Percentiles rank a stretch among this genome's conserved stretches.
Conservation (phyloP, 2,329 filamentous ascomycete genomes). For the Alternaria sp. region DNA sequence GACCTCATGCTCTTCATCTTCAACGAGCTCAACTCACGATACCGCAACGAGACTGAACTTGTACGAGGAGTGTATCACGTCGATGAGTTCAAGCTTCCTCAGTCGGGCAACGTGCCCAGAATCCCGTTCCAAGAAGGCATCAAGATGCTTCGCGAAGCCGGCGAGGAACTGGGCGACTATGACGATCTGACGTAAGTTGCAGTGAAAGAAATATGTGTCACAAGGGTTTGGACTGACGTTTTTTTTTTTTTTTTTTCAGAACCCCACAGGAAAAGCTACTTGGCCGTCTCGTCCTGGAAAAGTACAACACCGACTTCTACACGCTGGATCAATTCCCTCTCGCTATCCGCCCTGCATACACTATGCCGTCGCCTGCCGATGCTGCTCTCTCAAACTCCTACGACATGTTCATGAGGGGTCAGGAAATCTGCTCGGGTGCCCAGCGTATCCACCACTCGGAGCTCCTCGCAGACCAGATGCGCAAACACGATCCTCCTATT, state of each 20-base stretch:
- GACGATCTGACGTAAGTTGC: conserved; percentile 71
- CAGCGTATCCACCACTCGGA: conserved; percentile 71
- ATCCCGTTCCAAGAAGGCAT: conserved; percentile 82
- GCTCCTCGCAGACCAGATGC: conserved; percentile 66
- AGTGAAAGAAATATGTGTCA: too few relatives aligned
- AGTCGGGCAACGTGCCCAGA: conserved; percentile 75
- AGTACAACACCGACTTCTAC: conserved; percentile 96
- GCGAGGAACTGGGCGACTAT: conserved; percentile 76
- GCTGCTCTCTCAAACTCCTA: conserved; percentile 67
- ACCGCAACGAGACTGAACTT: conserved; percentile 74
- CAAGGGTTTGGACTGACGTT: too few relatives aligned
- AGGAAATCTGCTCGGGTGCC: conserved; percentile 73
- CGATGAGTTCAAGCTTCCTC: conserved; percentile 78
- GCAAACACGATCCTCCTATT: conserved; percentile 63
- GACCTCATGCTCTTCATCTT: conserved; percentile 81
- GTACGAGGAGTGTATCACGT: conserved; percentile 77
- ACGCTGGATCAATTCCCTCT: conserved; percentile 96
- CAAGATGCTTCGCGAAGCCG: conserved; percentile 77
- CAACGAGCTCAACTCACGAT: conserved; percentile 72
- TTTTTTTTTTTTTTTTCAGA: conserved; percentile 34
- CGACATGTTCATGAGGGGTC: conserved; percentile 75
- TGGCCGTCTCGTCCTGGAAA: conserved; percentile 82
- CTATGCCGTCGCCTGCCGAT: conserved; percentile 69
- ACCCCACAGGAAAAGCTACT: conserved; percentile 89
- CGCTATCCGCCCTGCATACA: conserved; percentile 88